These are phyloP conservation scores for Colletotrichum orchidophilum DNA, from an alignment of 2,329 filamentous ascomycete species.

Conservation along the genomic window DNA sequence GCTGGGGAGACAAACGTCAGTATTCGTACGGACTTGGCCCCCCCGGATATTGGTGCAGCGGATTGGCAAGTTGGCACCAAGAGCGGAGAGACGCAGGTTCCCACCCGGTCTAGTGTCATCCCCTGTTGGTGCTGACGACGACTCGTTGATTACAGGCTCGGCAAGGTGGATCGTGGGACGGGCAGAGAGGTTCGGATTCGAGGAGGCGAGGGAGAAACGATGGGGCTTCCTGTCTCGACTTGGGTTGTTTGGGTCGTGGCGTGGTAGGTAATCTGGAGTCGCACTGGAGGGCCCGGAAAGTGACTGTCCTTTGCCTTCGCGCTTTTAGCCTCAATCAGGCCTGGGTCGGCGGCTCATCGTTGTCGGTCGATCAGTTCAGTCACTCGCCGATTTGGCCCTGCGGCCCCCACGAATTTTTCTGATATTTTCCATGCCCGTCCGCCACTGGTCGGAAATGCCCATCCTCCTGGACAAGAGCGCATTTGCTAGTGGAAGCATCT, in stretches of 20 bases:
- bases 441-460: not conserved
- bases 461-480: not conserved
- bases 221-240: not conserved
- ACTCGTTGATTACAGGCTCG: slow-evolving; percentile 32
- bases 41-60: slow-evolving; percentile 5
- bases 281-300: not conserved
- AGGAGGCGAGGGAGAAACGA: slow-evolving; percentile 11
- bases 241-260: slow-evolving; percentile 8
- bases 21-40: not conserved
- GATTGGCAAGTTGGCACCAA: slow-evolving; percentile 29
- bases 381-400: not conserved
- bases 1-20: not conserved
- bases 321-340: not conserved
- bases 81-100: slow-evolving; percentile 28
- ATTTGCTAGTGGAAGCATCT: not conserved
- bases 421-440: not conserved
- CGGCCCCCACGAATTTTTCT: too few relatives aligned
- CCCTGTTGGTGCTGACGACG: slow-evolving; percentile 32
- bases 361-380: not conserved
- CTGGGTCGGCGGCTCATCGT: not conserved
- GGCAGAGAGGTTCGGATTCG: slow-evolving; percentile 17
- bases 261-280: not conserved
- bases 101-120: slow-evolving; percentile 8
- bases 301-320: not conserved
- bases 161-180: slow-evolving; percentile 27